Conservation (phyloP, 805 yeast genomes). For the Sugiyamaella qingdaonensis region DNA sequence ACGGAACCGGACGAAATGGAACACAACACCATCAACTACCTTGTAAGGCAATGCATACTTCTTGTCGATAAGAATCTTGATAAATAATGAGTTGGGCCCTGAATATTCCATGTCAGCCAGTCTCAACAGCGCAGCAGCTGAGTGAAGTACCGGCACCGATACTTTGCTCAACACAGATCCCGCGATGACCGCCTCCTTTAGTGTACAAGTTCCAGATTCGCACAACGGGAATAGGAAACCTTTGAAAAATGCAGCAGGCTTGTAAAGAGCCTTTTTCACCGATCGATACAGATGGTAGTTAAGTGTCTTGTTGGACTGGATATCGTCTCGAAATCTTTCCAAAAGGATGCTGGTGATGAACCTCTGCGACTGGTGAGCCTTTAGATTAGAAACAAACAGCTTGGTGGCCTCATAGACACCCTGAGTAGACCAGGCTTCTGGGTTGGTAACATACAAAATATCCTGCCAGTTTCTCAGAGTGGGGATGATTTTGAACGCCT, state of each 20-base stretch:
- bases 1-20: slow-evolving; percentile 90
- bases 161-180: slow-evolving; percentile 86
- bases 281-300: slow-evolving; percentile 93
- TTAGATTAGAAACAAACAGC: slow-evolving; percentile 84
- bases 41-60: slow-evolving; percentile 96
- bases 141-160: slow-evolving; percentile 91
- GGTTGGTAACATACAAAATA: slow-evolving; percentile 85
- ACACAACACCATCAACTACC: slow-evolving; percentile 89
- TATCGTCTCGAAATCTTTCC: slow-evolving; percentile 39
- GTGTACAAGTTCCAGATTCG: slow-evolving; percentile 73
- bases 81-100: slow-evolving; percentile 87
- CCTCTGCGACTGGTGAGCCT: slow-evolving; percentile 82
- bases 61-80: slow-evolving; percentile 84
- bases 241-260: slow-evolving; percentile 96
- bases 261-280: slow-evolving; percentile 85
- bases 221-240: slow-evolving; percentile 91
- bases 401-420: slow-evolving; percentile 94
- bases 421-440: slow-evolving; percentile 91
- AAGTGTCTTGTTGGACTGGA: slow-evolving; percentile 46
- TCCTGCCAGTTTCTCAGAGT: slow-evolving; percentile 94
- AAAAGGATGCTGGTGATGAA: slow-evolving; percentile 52
- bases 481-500: slow-evolving; percentile 91
- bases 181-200: slow-evolving; percentile 91
- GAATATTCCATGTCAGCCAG: slow-evolving; percentile 75
- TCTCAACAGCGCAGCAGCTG: slow-evolving; percentile 90